Evolutionary conservation across 257 asterid genomes (phyloP).

Genomic region (Plectranthus barbatus): DNA sequence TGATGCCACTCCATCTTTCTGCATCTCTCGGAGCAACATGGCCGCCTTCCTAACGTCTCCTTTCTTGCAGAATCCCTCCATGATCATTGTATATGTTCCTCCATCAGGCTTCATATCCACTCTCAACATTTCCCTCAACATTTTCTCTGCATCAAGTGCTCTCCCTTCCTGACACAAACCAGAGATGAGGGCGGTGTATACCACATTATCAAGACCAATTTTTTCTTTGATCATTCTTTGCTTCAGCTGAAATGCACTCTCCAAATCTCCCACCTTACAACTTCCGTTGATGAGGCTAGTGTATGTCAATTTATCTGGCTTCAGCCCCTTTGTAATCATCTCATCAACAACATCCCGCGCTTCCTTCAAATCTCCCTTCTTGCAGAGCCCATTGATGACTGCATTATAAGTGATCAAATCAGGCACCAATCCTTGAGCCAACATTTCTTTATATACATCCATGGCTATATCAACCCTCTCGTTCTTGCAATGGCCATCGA

Average conservation of each 20-base stretch:
- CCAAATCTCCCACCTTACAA: slow-evolving; percentile 70
- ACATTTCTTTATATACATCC: slow-evolving; percentile 51
- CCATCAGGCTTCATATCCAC: slow-evolving; percentile 47
- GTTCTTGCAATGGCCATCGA: slow-evolving; percentile 72
- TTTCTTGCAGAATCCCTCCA: slow-evolving; percentile 58
- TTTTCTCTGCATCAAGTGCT: slow-evolving; percentile 44
- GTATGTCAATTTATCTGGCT: slow-evolving; percentile 78
- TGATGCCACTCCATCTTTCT: slow-evolving; percentile 49
- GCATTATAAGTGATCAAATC: slow-evolving; percentile 77
- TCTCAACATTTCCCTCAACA: slow-evolving; percentile 57
- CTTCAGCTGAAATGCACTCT: slow-evolving; percentile 40
- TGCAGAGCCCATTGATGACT: slow-evolving; percentile 61
- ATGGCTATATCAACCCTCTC: slow-evolving; percentile 53
- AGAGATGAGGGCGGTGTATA: slow-evolving; percentile 63
- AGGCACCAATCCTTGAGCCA: slow-evolving; percentile 43
- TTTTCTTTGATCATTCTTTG: slow-evolving; percentile 43
- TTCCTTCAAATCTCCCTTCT: slow-evolving; percentile 51
- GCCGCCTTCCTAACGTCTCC: slow-evolving; percentile 69
- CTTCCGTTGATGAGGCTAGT: slow-evolving; percentile 64
- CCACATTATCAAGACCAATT: slow-evolving; percentile 55
- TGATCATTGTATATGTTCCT: slow-evolving; percentile 62
- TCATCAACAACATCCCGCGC: slow-evolving; percentile 44
- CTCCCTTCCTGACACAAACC: slow-evolving; percentile 61
- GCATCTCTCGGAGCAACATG: slow-evolving; percentile 66
- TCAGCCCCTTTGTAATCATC: slow-evolving; percentile 61